These are phyloP conservation scores for Penicillium hesseltinei DNA, from an alignment of 2,329 filamentous ascomycete genomes.

Conservation along the genomic window DNA sequence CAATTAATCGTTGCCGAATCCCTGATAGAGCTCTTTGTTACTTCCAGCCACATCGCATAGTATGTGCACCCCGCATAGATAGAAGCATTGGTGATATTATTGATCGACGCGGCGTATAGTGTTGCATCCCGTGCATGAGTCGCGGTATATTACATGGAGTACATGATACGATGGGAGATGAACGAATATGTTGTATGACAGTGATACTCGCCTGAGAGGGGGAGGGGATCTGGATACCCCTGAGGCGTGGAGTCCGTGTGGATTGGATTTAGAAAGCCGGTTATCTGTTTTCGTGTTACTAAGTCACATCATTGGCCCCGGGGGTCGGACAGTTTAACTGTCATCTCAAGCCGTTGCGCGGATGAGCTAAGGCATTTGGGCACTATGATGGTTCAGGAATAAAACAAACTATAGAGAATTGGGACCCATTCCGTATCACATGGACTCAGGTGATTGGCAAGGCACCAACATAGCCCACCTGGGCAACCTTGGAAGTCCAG, in stretches of 20 bases:
- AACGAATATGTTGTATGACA: conserved; percentile 2
- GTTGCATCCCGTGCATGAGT: neutral
- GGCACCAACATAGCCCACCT: neutral
- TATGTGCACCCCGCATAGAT: neutral
- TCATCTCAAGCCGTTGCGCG: conserved; percentile 6
- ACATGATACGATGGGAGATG: neutral
- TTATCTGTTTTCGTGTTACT: conserved; percentile 8
- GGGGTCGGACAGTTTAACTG: conserved; percentile 10
- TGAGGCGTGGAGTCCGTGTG: neutral
- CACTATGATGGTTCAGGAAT: too few species aligned
- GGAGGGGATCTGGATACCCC: conserved; percentile 1
- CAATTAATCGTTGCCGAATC: neutral
- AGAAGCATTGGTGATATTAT: neutral
- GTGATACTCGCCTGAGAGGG: neutral
- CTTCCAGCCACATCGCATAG: neutral
- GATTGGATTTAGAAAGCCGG: conserved; percentile 5
- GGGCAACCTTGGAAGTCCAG: neutral
- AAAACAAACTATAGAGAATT: neutral
- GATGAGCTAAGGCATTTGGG: neutral
- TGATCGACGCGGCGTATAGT: neutral
- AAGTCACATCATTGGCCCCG: conserved; percentile 7
- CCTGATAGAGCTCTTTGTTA: neutral
- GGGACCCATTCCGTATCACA: conserved; percentile 1
- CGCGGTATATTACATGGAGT: neutral
- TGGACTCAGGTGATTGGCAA: conserved; percentile 6